Evolutionary conservation across 768 basidiomycete genomes (phyloP).

Genomic region (Gymnopilus junonius): DNA sequence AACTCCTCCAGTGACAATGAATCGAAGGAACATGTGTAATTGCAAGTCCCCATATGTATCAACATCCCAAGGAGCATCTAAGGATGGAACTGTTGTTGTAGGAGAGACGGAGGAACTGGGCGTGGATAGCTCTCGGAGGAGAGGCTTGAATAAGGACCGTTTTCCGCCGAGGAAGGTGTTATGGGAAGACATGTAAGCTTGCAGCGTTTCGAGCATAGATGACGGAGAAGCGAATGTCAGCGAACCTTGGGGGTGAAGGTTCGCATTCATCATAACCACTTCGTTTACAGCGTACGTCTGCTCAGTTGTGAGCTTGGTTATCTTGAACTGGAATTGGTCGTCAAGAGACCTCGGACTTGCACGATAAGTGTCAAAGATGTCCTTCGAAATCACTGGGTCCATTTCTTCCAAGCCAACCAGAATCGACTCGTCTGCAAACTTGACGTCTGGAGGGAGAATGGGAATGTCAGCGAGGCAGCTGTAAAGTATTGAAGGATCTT

Average conservation of each 20-base stretch:
- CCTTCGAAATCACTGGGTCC: conserved; percentile 5
- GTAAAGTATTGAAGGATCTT: conserved; percentile 22
- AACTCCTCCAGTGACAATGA: conserved; percentile 10
- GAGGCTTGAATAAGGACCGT: conserved; percentile 15
- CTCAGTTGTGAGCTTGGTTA: conserved; percentile 29
- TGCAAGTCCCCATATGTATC: conserved; percentile 19
- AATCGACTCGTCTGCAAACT: conserved; percentile 14
- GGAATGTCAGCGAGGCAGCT: conserved; percentile 29
- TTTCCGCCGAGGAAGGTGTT: conserved; percentile 23
- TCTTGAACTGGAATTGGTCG: conserved; percentile 32
- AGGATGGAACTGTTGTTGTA: neutral
- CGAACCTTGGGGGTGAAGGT: conserved; percentile 24
- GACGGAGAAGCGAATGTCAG: conserved; percentile 28
- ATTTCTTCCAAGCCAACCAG: conserved; percentile 10
- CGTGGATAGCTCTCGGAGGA: conserved; percentile 14
- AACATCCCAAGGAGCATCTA: conserved; percentile 7
- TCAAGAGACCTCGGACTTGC: conserved; percentile 21
- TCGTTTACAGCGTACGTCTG: conserved; percentile 35
- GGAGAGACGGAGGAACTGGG: neutral
- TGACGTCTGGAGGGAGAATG: conserved; percentile 16
- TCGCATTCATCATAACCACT: conserved; percentile 29
- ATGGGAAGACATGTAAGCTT: conserved; percentile 20
- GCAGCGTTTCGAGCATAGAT: conserved; percentile 27
- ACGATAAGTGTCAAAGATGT: conserved; percentile 22
- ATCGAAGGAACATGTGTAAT: conserved; percentile 20